phyloP scores from a whole-genome alignment of 2,329 filamentous ascomycete genomes.

The Fusarium metavorans region DNA sequence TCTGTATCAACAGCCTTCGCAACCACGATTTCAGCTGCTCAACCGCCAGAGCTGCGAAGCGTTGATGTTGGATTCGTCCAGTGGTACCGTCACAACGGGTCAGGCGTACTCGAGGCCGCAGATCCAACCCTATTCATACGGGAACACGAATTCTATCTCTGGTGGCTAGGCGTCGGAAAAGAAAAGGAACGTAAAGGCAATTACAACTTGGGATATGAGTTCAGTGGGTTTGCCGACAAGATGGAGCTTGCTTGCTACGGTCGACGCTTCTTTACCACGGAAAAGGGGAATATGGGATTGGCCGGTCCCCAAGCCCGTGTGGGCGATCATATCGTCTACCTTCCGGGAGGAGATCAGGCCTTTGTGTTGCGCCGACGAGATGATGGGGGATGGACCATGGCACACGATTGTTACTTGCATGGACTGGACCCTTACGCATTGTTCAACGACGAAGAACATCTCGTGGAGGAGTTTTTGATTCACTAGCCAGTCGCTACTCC shows the following conservation, averaged over 20 bases:
- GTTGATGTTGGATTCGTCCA: not conserved
- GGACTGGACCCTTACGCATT: constrained; percentile 2
- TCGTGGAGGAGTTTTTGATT: constrained; percentile 10
- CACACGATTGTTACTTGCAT: constrained; percentile 20
- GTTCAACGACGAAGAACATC: constrained; percentile 9
- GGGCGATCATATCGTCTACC: not conserved
- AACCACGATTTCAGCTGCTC: not conserved
- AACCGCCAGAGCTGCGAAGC: accelerated
- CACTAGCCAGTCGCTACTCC: not conserved
- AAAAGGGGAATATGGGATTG: constrained; percentile 15
- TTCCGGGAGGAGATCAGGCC: constrained; percentile 3
- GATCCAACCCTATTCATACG: constrained; percentile 14
- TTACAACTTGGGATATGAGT: not conserved
- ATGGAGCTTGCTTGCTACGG: constrained; percentile 9
- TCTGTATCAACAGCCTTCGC: not conserved
- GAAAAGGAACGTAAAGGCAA: not conserved
- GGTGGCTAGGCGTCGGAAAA: constrained; percentile 2
- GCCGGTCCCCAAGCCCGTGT: not conserved
- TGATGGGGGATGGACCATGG: not conserved
- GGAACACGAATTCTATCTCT: constrained; percentile 16
- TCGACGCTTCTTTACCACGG: constrained; percentile 9
- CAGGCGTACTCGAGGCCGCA: not conserved
- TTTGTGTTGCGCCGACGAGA: not conserved
- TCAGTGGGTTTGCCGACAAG: not conserved
- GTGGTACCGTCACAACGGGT: constrained; percentile 26